phyloP scores from a whole-genome alignment of 106 monocot species.

The Agapanthus africanus region DNA sequence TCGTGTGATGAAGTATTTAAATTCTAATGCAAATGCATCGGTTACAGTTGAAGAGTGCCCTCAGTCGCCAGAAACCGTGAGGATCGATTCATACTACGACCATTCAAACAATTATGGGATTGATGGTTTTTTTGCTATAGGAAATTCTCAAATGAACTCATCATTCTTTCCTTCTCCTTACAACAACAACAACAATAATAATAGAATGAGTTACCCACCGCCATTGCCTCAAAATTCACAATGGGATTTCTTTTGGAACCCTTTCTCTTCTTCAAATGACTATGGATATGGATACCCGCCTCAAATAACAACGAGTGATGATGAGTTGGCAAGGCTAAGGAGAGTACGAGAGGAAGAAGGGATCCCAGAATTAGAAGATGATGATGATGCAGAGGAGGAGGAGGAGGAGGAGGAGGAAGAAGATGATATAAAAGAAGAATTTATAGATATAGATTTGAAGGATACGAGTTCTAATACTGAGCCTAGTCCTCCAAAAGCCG shows the following conservation, averaged over 20 bases:
- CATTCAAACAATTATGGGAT: constrained; percentile 29
- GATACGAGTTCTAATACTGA: neutral
- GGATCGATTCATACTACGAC: constrained; percentile 43
- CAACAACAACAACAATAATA: constrained; percentile 12
- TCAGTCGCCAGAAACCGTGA: constrained; percentile 40
- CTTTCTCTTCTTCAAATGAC: constrained; percentile 36
- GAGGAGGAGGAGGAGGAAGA: constrained; percentile 1
- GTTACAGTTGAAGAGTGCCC: constrained; percentile 64
- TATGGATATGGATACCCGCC: constrained; percentile 31
- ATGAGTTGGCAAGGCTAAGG: constrained; percentile 66
- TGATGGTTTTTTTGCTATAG: constrained; percentile 36
- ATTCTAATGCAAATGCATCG: constrained; percentile 44
- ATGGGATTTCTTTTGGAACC: constrained; percentile 90
- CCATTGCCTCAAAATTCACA: constrained; percentile 45
- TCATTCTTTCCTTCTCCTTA: constrained; percentile 31
- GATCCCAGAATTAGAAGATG: constrained; percentile 76
- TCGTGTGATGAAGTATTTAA: constrained; percentile 55
- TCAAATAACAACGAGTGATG: constrained; percentile 32
- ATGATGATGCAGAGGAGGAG: constrained; percentile 12
- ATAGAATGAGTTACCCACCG: constrained; percentile 28
- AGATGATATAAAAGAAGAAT: neutral
- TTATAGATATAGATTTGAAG: constrained; percentile 7
- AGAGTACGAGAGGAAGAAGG: constrained; percentile 90
- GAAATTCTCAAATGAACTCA: constrained; percentile 25
- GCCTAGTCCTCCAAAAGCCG: neutral